These are phyloP conservation scores for Leishmania major DNA, from an alignment of 208 protist genomes.

Conservation along the genomic window DNA sequence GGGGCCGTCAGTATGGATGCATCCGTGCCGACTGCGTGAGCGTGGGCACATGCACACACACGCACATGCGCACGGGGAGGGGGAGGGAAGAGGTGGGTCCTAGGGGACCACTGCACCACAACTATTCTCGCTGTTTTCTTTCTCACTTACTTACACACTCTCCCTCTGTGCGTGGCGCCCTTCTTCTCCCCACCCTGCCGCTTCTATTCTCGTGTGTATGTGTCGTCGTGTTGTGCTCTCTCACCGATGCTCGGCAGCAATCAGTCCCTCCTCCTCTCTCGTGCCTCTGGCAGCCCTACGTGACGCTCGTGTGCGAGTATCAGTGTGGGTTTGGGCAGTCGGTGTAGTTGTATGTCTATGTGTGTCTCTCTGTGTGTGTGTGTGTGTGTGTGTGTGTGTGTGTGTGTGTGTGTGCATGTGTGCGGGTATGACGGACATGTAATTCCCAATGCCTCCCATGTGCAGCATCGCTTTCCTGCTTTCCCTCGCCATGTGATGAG, in stretches of 20 bases:
- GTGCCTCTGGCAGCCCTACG: not conserved
- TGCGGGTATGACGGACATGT: not conserved
- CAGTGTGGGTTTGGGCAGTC: not conserved
- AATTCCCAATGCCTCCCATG: not conserved
- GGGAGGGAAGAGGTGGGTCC: constrained; percentile 4
- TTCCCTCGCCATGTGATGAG: not conserved
- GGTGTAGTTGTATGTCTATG: not conserved
- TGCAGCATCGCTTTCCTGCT: not conserved
- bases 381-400: not conserved
- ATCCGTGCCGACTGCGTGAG: not conserved
- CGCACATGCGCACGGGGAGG: not conserved
- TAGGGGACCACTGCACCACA: not conserved
- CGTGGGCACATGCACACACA: not conserved
- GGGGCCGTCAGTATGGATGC: not conserved
- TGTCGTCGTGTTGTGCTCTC: not conserved
- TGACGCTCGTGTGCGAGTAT: not conserved
- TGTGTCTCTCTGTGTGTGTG: not conserved
- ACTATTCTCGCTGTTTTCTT: constrained; percentile 10
- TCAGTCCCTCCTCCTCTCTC: not conserved
- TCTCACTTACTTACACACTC: not conserved
- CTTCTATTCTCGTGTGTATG: not conserved
- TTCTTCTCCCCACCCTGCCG: not conserved
- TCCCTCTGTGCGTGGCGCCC: not conserved
- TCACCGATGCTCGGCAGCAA: not conserved
- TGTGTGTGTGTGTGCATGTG: not conserved